Conservation (phyloP, 148 eudicot species). For the Rhododendron kiyosumense region DNA sequence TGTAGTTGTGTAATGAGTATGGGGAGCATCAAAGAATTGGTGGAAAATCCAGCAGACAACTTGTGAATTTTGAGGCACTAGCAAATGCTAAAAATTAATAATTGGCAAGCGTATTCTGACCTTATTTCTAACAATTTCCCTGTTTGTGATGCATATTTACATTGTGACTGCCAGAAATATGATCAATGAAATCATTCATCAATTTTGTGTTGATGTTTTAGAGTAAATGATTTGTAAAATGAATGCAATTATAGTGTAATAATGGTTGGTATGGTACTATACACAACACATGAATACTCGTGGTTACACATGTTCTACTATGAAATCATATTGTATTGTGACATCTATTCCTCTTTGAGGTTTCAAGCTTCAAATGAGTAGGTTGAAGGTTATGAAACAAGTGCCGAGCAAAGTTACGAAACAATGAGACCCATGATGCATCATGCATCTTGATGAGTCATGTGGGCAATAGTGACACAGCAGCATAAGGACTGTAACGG, state of each 20-base stretch:
- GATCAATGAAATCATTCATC: not conserved
- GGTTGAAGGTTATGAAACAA: not conserved
- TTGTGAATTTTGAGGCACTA: not conserved
- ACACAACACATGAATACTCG: not conserved
- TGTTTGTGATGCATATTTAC: not conserved
- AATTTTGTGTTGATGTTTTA: not conserved
- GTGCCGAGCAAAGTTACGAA: not conserved
- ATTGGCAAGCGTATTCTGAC: not conserved
- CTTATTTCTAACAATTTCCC: not conserved
- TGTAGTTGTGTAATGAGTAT: not conserved
- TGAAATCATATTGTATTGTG: not conserved
- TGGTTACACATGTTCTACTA: not conserved
- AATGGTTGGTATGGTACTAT: not conserved
- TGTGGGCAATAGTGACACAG: not conserved
- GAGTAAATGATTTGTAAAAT: not conserved
- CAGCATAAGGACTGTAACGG: not conserved
- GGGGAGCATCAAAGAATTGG: not conserved
- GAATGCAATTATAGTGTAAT: not conserved
- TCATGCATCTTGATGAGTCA: not conserved
- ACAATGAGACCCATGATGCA: not conserved
- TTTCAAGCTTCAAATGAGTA: not conserved
- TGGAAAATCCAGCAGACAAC: not conserved
- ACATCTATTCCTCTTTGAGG: not conserved
- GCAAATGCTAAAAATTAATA: not conserved
- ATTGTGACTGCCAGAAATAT: not conserved